phyloP scores from a whole-genome alignment of 2,329 filamentous ascomycete genomes.

The Sordariomycetes sp. region DNA sequence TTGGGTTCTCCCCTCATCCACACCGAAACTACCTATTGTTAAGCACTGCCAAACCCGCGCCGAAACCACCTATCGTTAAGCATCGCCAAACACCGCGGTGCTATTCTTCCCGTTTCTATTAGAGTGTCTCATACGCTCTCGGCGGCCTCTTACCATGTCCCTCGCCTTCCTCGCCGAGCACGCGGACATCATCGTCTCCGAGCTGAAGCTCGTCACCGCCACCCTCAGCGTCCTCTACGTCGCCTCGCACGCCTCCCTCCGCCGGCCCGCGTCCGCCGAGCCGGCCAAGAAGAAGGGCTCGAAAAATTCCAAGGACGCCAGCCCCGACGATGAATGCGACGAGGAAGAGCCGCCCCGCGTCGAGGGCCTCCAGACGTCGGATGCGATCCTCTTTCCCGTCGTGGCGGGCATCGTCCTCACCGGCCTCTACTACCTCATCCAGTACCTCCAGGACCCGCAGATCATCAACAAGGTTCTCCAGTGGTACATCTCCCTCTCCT shows the following conservation, averaged over 20 bases:
- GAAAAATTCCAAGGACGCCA: constrained; percentile 8
- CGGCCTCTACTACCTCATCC: constrained; percentile 77
- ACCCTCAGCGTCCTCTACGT: constrained; percentile 77
- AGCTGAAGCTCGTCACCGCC: constrained; percentile 39
- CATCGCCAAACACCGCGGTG: neutral
- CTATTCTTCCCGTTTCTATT: neutral
- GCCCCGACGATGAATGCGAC: constrained; percentile 25
- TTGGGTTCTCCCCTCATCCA: neutral
- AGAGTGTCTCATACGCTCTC: neutral
- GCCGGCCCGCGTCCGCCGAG: constrained; percentile 69
- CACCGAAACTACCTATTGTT: neutral
- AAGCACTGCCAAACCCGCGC: neutral
- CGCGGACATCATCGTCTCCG: constrained; percentile 10
- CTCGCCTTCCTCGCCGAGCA: neutral
- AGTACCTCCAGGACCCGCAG: constrained; percentile 73
- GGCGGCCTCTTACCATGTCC: neutral
- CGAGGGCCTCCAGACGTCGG: constrained; percentile 52
- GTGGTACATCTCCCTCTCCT: constrained; percentile 72
- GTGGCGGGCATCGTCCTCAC: constrained; percentile 62
- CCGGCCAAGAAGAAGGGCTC: constrained; percentile 33
- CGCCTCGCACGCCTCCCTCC: constrained; percentile 75
- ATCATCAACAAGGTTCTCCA: constrained; percentile 75
- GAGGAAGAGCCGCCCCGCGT: constrained; percentile 37
- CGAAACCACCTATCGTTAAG: neutral
- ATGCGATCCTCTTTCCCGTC: constrained; percentile 78